A percentile compares a stretch with the other conserved stretches of the same genome.
Conservation (phyloP, 176 grass and related monocot species). For the Carex kokanica region DNA sequence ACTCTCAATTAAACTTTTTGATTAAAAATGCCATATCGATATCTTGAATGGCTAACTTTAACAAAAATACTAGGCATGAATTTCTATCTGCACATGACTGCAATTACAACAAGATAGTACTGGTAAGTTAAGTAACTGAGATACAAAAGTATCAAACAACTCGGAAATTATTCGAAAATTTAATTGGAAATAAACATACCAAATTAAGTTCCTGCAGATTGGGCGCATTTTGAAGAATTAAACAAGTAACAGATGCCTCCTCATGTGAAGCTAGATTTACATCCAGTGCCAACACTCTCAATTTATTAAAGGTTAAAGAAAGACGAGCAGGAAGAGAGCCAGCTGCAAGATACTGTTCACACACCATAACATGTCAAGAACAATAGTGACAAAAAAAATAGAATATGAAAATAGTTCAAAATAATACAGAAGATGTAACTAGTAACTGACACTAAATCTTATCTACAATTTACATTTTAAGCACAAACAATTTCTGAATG, state of each 20-base stretch:
- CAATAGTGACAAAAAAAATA: neutral
- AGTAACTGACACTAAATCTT: neutral
- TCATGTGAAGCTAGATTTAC: slow-evolving; percentile 1
- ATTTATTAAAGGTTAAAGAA: slow-evolving; percentile 13
- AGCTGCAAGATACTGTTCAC: slow-evolving; percentile 23
- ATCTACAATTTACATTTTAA: neutral
- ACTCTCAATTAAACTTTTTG: neutral
- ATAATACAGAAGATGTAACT: neutral
- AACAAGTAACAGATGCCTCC: neutral
- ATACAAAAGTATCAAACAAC: neutral
- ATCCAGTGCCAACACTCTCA: slow-evolving; percentile 21
- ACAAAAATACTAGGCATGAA: neutral
- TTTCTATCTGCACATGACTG: neutral
- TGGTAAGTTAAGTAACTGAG: neutral
- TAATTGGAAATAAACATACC: neutral
- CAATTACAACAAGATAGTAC: neutral
- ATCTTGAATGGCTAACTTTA: neutral
- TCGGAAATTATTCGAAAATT: neutral
- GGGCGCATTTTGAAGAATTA: slow-evolving; percentile 14
- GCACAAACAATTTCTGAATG: neutral
- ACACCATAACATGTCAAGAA: neutral
- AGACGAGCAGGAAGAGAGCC: neutral
- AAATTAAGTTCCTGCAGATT: slow-evolving; percentile 10
- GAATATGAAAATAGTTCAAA: neutral
- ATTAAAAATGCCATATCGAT: neutral